A percentile compares a stretch with the other conserved stretches of the same genome.
phyloP scores from a whole-genome alignment of 2,329 filamentous ascomycete species.

The Keithomyces neogunnii region DNA sequence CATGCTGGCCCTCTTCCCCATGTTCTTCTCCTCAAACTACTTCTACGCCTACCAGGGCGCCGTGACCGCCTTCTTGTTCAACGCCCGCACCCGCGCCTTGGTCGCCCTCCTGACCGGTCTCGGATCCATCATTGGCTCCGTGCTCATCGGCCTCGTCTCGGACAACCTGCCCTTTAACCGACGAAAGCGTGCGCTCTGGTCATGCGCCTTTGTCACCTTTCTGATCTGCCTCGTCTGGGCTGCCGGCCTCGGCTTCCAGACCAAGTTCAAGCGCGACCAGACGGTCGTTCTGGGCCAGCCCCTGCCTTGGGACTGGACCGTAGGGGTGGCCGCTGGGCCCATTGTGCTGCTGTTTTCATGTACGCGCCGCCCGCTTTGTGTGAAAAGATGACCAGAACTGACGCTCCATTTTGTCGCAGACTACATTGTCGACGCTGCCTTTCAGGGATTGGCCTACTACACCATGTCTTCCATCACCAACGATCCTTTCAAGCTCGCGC shows the following conservation, averaged over 20 bases:
- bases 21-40: constrained; percentile 78
- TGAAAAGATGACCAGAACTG: background rate
- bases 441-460: constrained; percentile 55
- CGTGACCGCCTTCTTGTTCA: constrained; percentile 63
- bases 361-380: constrained; percentile 2
- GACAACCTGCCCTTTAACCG: constrained; percentile 49
- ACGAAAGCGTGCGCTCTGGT: constrained; percentile 50
- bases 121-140: constrained; percentile 63
- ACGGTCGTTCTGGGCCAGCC: constrained; percentile 8
- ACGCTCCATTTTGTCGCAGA: constrained; percentile 8
- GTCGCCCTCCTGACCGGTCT: constrained; percentile 65
- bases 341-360: constrained; percentile 17
- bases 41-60: constrained; percentile 76
- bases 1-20: constrained; percentile 66
- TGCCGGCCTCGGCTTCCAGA: constrained; percentile 62
- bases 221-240: constrained; percentile 62
- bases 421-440: constrained; percentile 18
- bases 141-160: constrained; percentile 55
- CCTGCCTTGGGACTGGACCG: constrained; percentile 19
- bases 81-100: constrained; percentile 64
- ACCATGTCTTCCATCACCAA: constrained; percentile 69
- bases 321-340: constrained; percentile 14
- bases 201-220: constrained; percentile 46
- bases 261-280: constrained; percentile 29
- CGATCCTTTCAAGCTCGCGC: constrained; percentile 63